Evolutionary conservation across 352 stramenopile species (phyloP), one percentile per base, ranked within the genome.

Genomic region (Phytophthora aleatoria): DNA sequence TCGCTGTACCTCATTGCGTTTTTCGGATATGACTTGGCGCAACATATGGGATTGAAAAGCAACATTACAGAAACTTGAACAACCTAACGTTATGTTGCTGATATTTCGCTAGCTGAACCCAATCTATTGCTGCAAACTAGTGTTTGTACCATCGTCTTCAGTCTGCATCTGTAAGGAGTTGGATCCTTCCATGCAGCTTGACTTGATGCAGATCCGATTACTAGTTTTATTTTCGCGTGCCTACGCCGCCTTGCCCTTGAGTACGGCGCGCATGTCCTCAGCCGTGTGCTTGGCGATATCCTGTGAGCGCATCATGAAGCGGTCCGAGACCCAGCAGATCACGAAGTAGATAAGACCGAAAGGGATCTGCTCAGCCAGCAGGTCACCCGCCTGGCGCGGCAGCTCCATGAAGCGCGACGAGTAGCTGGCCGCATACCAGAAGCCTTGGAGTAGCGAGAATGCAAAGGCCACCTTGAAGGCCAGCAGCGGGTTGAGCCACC

Each of bases 391-490:
- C 41, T 91, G 69, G 1, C 61, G 74, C 5, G 75, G 69, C 20
- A 81, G 56, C 11, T 79, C 60, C 64, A 77, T 77, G 28, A 69
- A 57, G 63, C 84, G 81, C 41, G 75, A 67, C 55, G 76, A 88
- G 58, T 72, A 81, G 55, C 79, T 79, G 41, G 71, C 52, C 31
- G 58, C 65, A 67, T 80, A 92, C 86, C 86, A 94, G 47, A 84
- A 73, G 16, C 70, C 65, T 69, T 94, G 82, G 57, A 94, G 69
- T 57, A 94, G 71, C 39, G 77, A 79, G 59, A 94, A 84, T 41
- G 73, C 79, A 55, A 94, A 94, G 43, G 79, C 79, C 16, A 81
- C 68, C 64, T 94, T 94, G 76, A 94, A 94, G 26, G 78, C 76
- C 45, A 94, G 64, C 48, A 94, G 45, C 27, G 83, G 74, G 39